Conservation (phyloP, 179 eudicot genomes). For the Corrigiola litoralis region DNA sequence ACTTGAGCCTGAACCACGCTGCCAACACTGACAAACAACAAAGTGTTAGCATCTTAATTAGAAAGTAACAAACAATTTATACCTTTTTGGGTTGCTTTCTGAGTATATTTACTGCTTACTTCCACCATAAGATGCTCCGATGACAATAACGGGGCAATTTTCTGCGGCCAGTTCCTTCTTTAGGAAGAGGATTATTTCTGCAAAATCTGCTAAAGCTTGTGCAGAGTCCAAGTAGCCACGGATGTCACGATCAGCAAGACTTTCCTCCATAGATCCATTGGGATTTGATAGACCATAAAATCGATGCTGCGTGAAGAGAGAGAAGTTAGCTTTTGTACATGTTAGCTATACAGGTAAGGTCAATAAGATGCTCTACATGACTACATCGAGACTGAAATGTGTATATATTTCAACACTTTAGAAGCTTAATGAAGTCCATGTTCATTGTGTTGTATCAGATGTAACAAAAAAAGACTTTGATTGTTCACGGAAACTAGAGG, state of each 20-base stretch:
- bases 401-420: too few species aligned
- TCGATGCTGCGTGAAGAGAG: slow-evolving; percentile 41
- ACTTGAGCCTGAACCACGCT: slow-evolving; percentile 47
- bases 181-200: slow-evolving; percentile 40
- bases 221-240: slow-evolving; percentile 59
- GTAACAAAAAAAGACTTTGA: too few species aligned
- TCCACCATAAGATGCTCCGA: slow-evolving; percentile 74
- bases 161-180: slow-evolving; percentile 30
- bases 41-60: not conserved
- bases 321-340: too few species aligned
- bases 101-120: slow-evolving; percentile 28
- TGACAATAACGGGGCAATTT: slow-evolving; percentile 40
- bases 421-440: too few species aligned
- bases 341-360: too few species aligned
- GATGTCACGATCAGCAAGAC: slow-evolving; percentile 19
- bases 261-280: slow-evolving; percentile 20
- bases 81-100: too few species aligned
- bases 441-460: too few species aligned
- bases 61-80: not conserved
- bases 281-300: slow-evolving; percentile 54
- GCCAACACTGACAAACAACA: slow-evolving; percentile 26
- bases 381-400: too few species aligned
- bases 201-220: slow-evolving; percentile 64
- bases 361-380: too few species aligned
- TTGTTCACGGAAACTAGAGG: too few species aligned